Conservation (phyloP, 495 filamentous ascomycete species). For the Daldinia childiae region DNA sequence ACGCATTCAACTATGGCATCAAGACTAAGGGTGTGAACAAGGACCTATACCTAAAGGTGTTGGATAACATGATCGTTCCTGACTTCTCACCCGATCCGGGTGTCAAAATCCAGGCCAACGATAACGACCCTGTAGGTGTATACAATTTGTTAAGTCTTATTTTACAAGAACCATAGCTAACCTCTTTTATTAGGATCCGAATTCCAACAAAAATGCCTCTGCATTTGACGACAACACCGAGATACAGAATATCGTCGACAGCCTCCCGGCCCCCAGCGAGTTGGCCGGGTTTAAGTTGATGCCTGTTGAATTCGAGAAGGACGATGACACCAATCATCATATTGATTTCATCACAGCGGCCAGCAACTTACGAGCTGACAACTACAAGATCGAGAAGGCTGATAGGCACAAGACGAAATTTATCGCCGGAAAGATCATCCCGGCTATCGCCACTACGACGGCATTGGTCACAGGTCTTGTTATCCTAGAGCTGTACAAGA, state of each 20-base stretch:
- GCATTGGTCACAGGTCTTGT: slow-evolving; percentile 95
- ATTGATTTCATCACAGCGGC: slow-evolving; percentile 99
- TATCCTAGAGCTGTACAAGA: slow-evolving; percentile 93
- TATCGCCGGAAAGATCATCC: slow-evolving; percentile 99
- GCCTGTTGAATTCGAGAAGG: slow-evolving; percentile 98
- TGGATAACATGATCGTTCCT: slow-evolving; percentile 94
- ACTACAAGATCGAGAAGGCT: slow-evolving; percentile 93
- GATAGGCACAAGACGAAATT: slow-evolving; percentile 99
- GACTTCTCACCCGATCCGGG: slow-evolving; percentile 92
- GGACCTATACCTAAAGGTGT: slow-evolving; percentile 74
- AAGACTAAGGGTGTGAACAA: slow-evolving; percentile 76
- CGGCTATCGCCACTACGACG: slow-evolving; percentile 97
- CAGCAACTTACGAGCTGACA: slow-evolving; percentile 95
- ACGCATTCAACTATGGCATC: slow-evolving; percentile 98
- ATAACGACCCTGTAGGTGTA: slow-evolving; percentile 79
- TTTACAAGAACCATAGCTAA: slow-evolving; percentile 21
- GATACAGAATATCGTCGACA: slow-evolving; percentile 70
- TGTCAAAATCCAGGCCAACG: slow-evolving; percentile 96
- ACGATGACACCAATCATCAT: slow-evolving; percentile 97
- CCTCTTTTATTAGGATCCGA: slow-evolving; percentile 70
- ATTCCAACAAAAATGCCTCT: slow-evolving; percentile 64
- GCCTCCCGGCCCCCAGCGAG: slow-evolving; percentile 79
- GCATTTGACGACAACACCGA: slow-evolving; percentile 76
- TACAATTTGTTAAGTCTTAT: not conserved
- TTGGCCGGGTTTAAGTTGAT: slow-evolving; percentile 86